Base-by-base conservation (phyloP, 2,329 filamentous ascomycete genomes). In the Metarhizium robertsii region DNA sequence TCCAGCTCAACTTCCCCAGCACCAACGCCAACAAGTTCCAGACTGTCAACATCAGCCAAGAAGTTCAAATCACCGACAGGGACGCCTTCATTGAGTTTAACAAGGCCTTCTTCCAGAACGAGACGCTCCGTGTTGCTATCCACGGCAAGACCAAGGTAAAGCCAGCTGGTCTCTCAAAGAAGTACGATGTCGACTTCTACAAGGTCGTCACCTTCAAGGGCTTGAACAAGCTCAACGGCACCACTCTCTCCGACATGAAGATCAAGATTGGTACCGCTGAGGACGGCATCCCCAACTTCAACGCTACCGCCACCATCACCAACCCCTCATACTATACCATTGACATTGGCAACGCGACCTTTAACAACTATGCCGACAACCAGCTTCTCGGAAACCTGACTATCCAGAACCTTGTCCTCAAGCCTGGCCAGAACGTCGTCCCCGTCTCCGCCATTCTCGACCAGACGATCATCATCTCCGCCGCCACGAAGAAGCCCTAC, bases 261-360 rank as follows among this genome's bases (percentile, higher is more conserved):
- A 54, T 58, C 40, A 58, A 52, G 53, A 45, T 58, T 32, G 56
- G 56, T 36, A 13, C 34, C 32, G 46, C 56, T n/a, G 20, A 42
- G 30, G n/a, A 45, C 29, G 51, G 51, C 30, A 48, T 55, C 29
- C 75, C 78, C 65, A 88, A 87, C 71, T 85, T 88, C 70, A 70
- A 76, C 53, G 84, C 78, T 61, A 78, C 72, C 14, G 77, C 79
- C 56, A 72, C 73, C 55, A 84, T 88, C 52, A 83, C 82, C 60
- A 89, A 88, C 67, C 77, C 75, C 6, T 86, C 84, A 1, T 69
- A 80, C 53, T 76, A 86, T 64, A 81, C 77, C n/a, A 75, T 88
- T 53, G 78, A 85, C 38, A 79, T 88, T 62, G 86, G 86, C 62
- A 85, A 87, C 62, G 73, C 81, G 40, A 79, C 79, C 32, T 85